A percentile compares a stretch with the other conserved stretches of the same genome.
These are phyloP conservation scores for Bremia lactucae DNA, from an alignment of 352 stramenopile genomes.

Conservation along the genomic window DNA sequence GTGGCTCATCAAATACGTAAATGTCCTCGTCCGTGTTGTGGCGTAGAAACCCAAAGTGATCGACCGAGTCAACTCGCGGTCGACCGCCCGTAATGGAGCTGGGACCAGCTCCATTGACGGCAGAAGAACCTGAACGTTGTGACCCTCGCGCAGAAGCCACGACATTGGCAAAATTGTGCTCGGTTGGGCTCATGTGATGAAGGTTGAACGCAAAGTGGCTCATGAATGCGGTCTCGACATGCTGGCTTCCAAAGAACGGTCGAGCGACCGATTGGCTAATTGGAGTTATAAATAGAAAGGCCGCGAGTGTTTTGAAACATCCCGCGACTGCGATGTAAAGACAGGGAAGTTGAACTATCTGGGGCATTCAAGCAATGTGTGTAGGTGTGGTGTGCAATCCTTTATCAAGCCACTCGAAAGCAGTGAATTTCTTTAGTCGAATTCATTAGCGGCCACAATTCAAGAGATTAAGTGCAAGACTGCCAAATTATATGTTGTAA, in stretches of 20 bases:
- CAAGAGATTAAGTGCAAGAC: no score
- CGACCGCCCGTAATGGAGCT: conserved; percentile 7
- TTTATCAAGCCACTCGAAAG: no score
- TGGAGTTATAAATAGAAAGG: conserved; percentile 1
- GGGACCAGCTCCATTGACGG: conserved; percentile 30
- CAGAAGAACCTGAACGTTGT: conserved; percentile 14
- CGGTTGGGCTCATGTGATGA: conserved; percentile 17
- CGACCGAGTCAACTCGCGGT: conserved; percentile 9
- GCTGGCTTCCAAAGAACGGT: conserved; percentile 16
- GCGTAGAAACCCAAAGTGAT: conserved; percentile 43
- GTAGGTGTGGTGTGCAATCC: no score
- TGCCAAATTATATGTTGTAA: no score
- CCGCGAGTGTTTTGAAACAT: conserved; percentile 10
- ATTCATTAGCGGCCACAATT: no score
- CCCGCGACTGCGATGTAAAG: conserved; percentile 9
- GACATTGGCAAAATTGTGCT: conserved; percentile 17
- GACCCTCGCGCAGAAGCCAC: conserved; percentile 1
- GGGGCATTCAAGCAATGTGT: no score
- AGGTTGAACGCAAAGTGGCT: conserved; percentile 14
- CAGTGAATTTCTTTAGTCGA: no score
- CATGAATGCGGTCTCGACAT: conserved; percentile 2
- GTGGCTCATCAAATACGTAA: conserved; percentile 63
- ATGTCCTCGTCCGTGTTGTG: conserved; percentile 55
- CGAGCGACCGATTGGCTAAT: conserved; percentile 11
- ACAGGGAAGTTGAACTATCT: no score